Evolutionary conservation across 2,329 filamentous ascomycete species (phyloP).

Genomic region (Fusarium decemcellulare): DNA sequence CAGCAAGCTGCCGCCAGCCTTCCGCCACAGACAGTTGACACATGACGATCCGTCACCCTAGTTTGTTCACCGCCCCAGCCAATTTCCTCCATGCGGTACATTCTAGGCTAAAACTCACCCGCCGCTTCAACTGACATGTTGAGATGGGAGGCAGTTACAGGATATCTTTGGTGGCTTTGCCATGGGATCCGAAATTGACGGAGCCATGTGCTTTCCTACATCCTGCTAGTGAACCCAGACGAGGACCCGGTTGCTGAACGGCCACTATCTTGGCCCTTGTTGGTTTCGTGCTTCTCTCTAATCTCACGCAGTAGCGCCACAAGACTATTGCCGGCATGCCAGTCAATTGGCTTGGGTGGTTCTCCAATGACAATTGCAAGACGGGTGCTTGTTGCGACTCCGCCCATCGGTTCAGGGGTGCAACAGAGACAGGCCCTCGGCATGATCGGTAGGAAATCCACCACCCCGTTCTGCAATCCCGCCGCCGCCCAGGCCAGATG

Average conservation of each 20-base stretch:
- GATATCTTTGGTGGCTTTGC: conserved; percentile 22
- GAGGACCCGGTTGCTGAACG: conserved; percentile 27
- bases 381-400: conserved; percentile 11
- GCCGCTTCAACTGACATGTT: conserved; percentile 27
- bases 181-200: conserved; percentile 27
- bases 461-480: conserved; percentile 26
- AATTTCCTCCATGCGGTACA: conserved; percentile 21
- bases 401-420: not conserved
- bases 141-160: conserved; percentile 17
- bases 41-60: conserved; percentile 36
- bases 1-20: conserved; percentile 9
- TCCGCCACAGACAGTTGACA: conserved; percentile 37
- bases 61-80: conserved; percentile 41
- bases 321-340: conserved; percentile 8
- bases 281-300: conserved; percentile 30
- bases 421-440: conserved; percentile 21
- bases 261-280: conserved; percentile 25
- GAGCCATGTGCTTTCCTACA: conserved; percentile 23
- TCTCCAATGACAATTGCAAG: conserved; percentile 12
- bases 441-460: conserved; percentile 30
- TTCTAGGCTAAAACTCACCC: conserved; percentile 23
- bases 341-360: conserved; percentile 20
- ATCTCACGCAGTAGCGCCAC: conserved; percentile 30
- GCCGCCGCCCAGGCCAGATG: conserved; percentile 9
- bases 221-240: conserved; percentile 19